Conservation (phyloP, 2,329 filamentous ascomycete species). For the Sphaerostilbella broomeana region DNA sequence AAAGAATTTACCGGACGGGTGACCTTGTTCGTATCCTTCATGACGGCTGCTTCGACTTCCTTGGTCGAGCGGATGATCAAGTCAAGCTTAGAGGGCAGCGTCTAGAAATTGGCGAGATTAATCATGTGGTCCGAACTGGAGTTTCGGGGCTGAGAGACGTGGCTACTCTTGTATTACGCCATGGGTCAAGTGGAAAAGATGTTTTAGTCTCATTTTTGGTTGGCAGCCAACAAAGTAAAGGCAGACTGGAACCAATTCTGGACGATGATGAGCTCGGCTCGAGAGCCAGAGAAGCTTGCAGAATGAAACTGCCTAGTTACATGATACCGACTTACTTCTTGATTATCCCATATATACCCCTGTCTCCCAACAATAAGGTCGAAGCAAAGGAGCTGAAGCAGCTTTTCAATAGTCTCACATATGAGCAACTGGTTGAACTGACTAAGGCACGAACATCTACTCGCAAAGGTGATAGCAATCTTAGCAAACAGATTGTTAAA, state of each 20-base stretch:
- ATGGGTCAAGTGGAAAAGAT: conserved; percentile 67
- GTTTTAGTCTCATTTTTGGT: conserved; percentile 72
- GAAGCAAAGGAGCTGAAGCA: conserved; percentile 63
- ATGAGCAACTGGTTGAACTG: conserved; percentile 55
- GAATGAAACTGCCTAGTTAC: conserved; percentile 65
- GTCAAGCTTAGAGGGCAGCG: conserved; percentile 86
- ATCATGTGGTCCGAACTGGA: conserved; percentile 65
- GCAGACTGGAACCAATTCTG: conserved; percentile 18
- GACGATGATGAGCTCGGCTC: conserved; percentile 35
- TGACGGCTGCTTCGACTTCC: conserved; percentile 78
- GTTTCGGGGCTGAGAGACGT: conserved; percentile 57
- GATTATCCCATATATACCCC: conserved; percentile 61
- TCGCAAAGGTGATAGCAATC: conserved; percentile 21
- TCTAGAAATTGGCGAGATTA: conserved; percentile 86
- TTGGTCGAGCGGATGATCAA: conserved; percentile 84
- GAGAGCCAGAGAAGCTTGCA: conserved; percentile 56
- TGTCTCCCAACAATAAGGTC: conserved; percentile 86
- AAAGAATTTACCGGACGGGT: conserved; percentile 77
- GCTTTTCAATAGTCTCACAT: conserved; percentile 56
- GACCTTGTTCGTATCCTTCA: conserved; percentile 78
- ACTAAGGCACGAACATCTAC: conserved; percentile 25
- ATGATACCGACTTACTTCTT: conserved; percentile 89
- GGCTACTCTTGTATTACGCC: conserved; percentile 66
- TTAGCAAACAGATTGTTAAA: conserved; percentile 42
- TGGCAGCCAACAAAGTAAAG: conserved; percentile 7